These are phyloP conservation scores for Priceomyces fermenticarens DNA, from an alignment of 805 yeast genomes.

Conservation along the genomic window DNA sequence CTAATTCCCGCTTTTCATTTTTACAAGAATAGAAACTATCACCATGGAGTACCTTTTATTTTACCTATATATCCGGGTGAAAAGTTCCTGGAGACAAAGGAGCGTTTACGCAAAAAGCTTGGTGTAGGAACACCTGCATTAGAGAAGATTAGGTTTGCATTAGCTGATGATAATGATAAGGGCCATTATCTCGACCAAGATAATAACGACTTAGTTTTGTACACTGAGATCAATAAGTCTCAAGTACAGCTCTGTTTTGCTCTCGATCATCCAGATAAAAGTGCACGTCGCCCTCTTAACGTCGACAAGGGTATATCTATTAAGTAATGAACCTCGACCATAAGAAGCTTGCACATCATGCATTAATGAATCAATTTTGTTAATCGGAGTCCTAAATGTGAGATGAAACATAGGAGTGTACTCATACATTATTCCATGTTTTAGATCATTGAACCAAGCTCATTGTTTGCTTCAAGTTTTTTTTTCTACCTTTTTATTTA, in stretches of 20 bases:
- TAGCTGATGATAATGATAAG: constrained; percentile 42
- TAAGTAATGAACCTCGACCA: constrained; percentile 13
- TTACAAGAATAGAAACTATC: constrained; percentile 59
- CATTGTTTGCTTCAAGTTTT: too few species aligned
- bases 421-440: too few species aligned
- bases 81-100: constrained; percentile 55
- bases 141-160: constrained; percentile 66
- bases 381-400: too few species aligned
- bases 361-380: too few species aligned
- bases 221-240: constrained; percentile 42
- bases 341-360: too few species aligned
- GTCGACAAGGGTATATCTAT: constrained; percentile 44
- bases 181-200: constrained; percentile 45
- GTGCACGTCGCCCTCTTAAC: constrained; percentile 40
- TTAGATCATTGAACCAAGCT: too few species aligned
- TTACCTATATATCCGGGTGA: constrained; percentile 73
- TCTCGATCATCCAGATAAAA: constrained; percentile 84
- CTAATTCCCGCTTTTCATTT: constrained; percentile 73
- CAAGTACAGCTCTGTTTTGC: constrained; percentile 57
- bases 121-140: constrained; percentile 82
- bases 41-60: constrained; percentile 84
- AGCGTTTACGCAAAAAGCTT: constrained; percentile 62
- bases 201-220: constrained; percentile 54
- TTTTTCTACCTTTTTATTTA: too few species aligned
- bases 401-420: too few species aligned